Percentiles rank a stretch among this genome's conserved stretches.
These are phyloP conservation scores for Comarum palustre DNA, from an alignment of 306 rosid species.

Conservation along the genomic window DNA sequence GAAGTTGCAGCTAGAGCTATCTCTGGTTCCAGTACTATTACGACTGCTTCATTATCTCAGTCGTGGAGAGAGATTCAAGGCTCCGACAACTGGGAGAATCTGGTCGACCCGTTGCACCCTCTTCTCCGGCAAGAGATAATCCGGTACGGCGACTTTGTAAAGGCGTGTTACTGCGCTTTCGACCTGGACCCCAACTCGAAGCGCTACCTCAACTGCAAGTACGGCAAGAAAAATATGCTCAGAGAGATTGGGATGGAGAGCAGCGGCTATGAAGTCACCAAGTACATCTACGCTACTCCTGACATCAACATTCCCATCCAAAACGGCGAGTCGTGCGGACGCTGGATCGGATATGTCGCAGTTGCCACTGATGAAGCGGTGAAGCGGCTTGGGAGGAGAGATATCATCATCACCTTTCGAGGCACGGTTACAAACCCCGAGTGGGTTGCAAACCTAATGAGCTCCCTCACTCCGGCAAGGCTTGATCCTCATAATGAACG, in stretches of 20 bases:
- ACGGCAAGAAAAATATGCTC: conserved; percentile 63
- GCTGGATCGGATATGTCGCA: conserved; percentile 88
- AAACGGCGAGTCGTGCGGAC: conserved; percentile 42
- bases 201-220: conserved; percentile 73
- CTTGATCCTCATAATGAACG: conserved; percentile 61
- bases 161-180: conserved; percentile 77
- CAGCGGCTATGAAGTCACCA: conserved; percentile 67
- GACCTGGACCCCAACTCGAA: conserved; percentile 73
- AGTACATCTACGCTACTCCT: conserved; percentile 88
- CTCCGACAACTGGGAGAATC: conserved; percentile 70
- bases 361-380: conserved; percentile 49
- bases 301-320: conserved; percentile 51
- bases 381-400: conserved; percentile 61
- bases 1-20: not conserved
- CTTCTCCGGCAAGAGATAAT: conserved; percentile 67
- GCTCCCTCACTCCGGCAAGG: conserved; percentile 64
- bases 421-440: conserved; percentile 75
- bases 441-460: conserved; percentile 85
- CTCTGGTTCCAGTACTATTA: not conserved
- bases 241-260: conserved; percentile 55
- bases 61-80: conserved; percentile 79
- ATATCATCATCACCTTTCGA: conserved; percentile 59
- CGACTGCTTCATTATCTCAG: conserved; percentile 21
- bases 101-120: conserved; percentile 75
- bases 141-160: conserved; percentile 73